phyloP scores from a whole-genome alignment of 2,329 filamentous ascomycete genomes.

The Xylariaceae sp. region DNA sequence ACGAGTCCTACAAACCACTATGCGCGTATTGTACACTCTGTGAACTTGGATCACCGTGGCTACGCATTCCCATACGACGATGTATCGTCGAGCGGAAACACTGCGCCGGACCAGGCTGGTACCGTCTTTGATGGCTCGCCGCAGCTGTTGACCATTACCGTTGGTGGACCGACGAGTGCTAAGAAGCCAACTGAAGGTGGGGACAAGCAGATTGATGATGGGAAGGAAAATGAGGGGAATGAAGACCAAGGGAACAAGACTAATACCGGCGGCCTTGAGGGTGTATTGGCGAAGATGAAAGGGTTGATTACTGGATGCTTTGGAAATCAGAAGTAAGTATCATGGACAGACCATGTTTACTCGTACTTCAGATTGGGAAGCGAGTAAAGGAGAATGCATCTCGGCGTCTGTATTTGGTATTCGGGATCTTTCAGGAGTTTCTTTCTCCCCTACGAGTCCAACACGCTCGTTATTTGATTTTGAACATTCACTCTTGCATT shows the following conservation, averaged over 20 bases:
- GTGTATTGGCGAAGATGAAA: constrained; percentile 11
- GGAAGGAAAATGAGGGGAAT: constrained; percentile 15
- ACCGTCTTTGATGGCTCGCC: constrained; percentile 58
- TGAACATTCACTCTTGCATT: too few relatives aligned
- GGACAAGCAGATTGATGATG: constrained; percentile 17
- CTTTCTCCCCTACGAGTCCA: too few relatives aligned
- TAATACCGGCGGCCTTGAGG: constrained; percentile 14
- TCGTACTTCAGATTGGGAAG: too few relatives aligned
- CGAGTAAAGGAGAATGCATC: too few relatives aligned
- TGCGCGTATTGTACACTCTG: constrained; percentile 60
- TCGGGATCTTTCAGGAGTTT: too few relatives aligned
- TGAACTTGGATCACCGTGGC: constrained; percentile 57
- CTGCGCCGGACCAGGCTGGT: constrained; percentile 56
- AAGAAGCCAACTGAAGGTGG: neutral
- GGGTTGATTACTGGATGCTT: constrained; percentile 9
- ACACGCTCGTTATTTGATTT: too few relatives aligned
- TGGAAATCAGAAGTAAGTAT: constrained; percentile 1
- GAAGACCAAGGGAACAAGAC: constrained; percentile 13
- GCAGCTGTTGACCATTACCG: constrained; percentile 51
- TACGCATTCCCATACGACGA: constrained; percentile 75
- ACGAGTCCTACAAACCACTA: constrained; percentile 63
- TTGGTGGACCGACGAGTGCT: constrained; percentile 43
- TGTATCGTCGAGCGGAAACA: constrained; percentile 52
- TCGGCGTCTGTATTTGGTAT: too few relatives aligned
- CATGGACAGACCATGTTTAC: too few relatives aligned